phyloP scores from a whole-genome alignment of 208 protist genomes.

The Leishmania braziliensis region DNA sequence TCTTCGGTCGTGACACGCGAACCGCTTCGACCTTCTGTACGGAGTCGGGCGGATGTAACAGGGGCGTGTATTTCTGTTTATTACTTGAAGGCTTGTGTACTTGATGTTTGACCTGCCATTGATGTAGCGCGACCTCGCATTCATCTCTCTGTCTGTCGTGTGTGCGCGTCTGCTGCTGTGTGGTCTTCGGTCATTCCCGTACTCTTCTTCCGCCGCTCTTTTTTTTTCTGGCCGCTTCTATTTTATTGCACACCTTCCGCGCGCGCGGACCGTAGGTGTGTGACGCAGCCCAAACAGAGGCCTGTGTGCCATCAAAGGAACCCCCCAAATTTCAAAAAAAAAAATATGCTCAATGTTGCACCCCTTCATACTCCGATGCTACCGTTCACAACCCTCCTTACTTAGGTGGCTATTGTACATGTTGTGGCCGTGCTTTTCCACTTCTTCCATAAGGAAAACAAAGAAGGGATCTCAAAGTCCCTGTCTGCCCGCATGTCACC shows the following conservation, averaged over 20 bases:
- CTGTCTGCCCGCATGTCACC: neutral
- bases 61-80: neutral
- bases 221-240: neutral
- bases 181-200: neutral
- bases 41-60: neutral
- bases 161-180: neutral
- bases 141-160: neutral
- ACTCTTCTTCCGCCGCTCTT: slow-evolving; percentile 3
- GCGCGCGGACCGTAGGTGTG: neutral
- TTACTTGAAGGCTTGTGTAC: slow-evolving; percentile 7
- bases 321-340: neutral
- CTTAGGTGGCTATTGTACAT: neutral
- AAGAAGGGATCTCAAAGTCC: neutral
- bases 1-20: neutral
- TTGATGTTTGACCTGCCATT: slow-evolving; percentile 12
- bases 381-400: neutral
- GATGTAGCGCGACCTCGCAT: neutral
- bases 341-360: neutral
- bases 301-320: neutral
- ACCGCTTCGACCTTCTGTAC: neutral
- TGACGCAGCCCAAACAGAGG: neutral
- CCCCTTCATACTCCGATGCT: neutral
- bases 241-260: neutral
- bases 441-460: neutral
- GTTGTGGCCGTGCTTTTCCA: neutral